Conservation (phyloP, 148 eudicot genomes). For the Camellia sinensis region DNA sequence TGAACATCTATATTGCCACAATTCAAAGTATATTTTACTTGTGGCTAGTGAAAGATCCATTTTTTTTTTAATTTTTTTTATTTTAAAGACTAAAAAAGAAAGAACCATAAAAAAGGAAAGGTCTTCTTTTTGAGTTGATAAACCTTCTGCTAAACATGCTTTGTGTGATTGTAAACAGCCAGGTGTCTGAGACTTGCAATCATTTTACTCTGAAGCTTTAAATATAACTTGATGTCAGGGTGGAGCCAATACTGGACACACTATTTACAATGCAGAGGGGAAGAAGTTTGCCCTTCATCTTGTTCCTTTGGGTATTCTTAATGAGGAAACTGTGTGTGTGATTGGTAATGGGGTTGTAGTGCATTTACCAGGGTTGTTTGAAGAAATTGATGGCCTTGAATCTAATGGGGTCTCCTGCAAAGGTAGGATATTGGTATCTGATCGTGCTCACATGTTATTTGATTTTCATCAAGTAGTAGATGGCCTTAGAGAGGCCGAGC, state of each 20-base stretch:
- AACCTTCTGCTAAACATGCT: not conserved
- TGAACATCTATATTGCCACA: not conserved
- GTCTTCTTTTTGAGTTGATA: not conserved
- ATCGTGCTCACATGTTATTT: slow-evolving; percentile 89
- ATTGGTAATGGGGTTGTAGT: slow-evolving; percentile 97
- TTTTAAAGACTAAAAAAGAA: no score
- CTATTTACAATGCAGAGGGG: slow-evolving; percentile 91
- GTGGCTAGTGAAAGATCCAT: not conserved
- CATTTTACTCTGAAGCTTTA: slow-evolving; percentile 3
- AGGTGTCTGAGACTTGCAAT: not conserved
- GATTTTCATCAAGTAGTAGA: slow-evolving; percentile 86
- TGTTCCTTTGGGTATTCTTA: slow-evolving; percentile 95
- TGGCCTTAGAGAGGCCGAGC: slow-evolving; percentile 89
- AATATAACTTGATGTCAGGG: slow-evolving; percentile 44
- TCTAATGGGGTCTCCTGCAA: slow-evolving; percentile 81
- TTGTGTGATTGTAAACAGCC: not conserved
- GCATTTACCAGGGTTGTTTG: slow-evolving; percentile 85
- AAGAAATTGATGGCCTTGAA: slow-evolving; percentile 87
- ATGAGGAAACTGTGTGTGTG: slow-evolving; percentile 83
- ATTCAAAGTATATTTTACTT: not conserved
- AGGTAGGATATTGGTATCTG: slow-evolving; percentile 86
- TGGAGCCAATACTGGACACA: slow-evolving; percentile 98
- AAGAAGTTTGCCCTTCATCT: slow-evolving; percentile 96
- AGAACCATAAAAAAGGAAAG: not conserved
- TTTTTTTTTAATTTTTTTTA: no score